Evolutionary conservation across 2,329 filamentous ascomycete species (phyloP).

Genomic region (Colletotrichum magnum): DNA sequence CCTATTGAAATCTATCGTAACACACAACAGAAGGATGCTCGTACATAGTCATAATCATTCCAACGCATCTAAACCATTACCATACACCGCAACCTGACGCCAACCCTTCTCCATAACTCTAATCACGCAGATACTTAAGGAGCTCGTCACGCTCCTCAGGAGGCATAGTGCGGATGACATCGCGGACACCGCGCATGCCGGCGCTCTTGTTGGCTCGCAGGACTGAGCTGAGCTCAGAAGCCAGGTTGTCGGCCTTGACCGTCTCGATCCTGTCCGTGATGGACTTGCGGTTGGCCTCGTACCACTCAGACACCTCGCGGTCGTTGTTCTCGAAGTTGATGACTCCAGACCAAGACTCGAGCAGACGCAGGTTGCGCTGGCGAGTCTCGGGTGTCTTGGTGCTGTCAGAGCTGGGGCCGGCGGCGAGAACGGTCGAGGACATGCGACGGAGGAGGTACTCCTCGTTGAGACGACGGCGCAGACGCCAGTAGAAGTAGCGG

Average conservation of each 20-base stretch:
- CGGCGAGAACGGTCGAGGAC: conserved; percentile 58
- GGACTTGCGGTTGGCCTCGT: conserved; percentile 91
- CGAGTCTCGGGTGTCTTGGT: conserved; percentile 69
- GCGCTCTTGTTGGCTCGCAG: conserved; percentile 71
- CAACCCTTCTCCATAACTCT: conserved; percentile 30
- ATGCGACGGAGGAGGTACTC: conserved; percentile 97
- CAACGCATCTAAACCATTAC: conserved; percentile 23
- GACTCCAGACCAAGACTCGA: conserved; percentile 88
- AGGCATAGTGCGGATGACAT: conserved; percentile 88
- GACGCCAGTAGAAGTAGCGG: conserved; percentile 99
- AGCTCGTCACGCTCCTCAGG: conserved; percentile 90
- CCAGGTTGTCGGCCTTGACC: conserved; percentile 80
- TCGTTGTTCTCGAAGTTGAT: conserved; percentile 84
- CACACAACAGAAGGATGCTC: conserved; percentile 35
- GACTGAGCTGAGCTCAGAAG: conserved; percentile 61
- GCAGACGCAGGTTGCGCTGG: conserved; percentile 77
- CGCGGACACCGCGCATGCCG: conserved; percentile 86
- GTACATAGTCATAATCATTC: conserved; percentile 40
- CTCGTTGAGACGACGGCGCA: conserved; percentile 95
- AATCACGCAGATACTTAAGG: conserved; percentile 70
- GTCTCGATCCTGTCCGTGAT: conserved; percentile 88
- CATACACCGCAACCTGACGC: conserved; percentile 25
- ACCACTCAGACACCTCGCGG: conserved; percentile 90
- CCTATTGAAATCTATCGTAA: conserved; percentile 32
- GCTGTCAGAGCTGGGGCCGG: conserved; percentile 53